These are phyloP conservation scores for Gnomoniopsis sp. DNA, from an alignment of 2,329 filamentous ascomycete genomes.

Conservation along the genomic window DNA sequence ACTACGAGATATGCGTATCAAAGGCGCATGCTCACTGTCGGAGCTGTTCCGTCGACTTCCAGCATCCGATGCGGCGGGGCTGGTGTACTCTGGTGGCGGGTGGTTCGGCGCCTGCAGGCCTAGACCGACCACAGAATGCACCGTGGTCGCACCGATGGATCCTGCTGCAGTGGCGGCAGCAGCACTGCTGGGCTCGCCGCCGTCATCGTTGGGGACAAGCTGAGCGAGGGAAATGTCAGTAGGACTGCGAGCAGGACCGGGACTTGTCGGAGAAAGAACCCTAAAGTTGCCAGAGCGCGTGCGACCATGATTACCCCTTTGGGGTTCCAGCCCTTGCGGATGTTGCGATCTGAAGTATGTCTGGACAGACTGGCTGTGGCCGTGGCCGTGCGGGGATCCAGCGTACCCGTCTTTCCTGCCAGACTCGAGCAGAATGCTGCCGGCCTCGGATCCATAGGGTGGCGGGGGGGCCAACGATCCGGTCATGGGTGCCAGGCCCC, in stretches of 20 bases:
- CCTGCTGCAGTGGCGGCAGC: slow-evolving; percentile 30
- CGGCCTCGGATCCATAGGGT: slow-evolving; percentile 94
- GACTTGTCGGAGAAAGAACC: slow-evolving; percentile 73
- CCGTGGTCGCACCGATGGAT: slow-evolving; percentile 30
- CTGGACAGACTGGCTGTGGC: slow-evolving; percentile 47
- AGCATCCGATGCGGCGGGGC: slow-evolving; percentile 58
- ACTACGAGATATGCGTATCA: slow-evolving; percentile 49
- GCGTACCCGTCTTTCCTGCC: slow-evolving; percentile 63
- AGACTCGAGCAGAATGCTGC: slow-evolving; percentile 89
- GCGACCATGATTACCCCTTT: slow-evolving; percentile 58
- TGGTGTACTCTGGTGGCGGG: slow-evolving; percentile 70
- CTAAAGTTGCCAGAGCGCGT: slow-evolving; percentile 74
- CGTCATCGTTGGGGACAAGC: slow-evolving; percentile 67
- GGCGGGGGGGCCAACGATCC: slow-evolving; percentile 92
- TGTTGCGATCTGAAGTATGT: slow-evolving; percentile 34
- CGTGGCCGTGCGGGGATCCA: slow-evolving; percentile 31
- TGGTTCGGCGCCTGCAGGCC: slow-evolving; percentile 54
- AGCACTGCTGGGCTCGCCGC: slow-evolving; percentile 65
- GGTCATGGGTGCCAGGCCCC: slow-evolving; percentile 94
- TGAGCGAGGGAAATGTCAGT: slow-evolving; percentile 95
- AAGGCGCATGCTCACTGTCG: slow-evolving; percentile 52
- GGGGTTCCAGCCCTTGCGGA: slow-evolving; percentile 44
- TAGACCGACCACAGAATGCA: slow-evolving; percentile 34
- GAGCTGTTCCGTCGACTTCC: slow-evolving; percentile 55
- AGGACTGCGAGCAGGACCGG: slow-evolving; percentile 83